Conservation (phyloP, 306 rosid species). For the Spatholobus suberectus region DNA sequence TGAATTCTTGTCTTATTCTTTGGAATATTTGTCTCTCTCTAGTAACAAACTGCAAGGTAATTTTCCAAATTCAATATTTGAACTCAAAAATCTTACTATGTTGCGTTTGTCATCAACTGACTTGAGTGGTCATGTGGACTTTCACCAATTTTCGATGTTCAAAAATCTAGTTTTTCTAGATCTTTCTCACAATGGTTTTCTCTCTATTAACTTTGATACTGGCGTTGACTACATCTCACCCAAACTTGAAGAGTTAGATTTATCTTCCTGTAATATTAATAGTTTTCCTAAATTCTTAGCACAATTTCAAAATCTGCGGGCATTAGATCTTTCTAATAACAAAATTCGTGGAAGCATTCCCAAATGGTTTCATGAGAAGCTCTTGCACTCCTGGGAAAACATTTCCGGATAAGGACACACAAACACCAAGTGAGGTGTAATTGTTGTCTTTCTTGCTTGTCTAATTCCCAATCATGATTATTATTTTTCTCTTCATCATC, state of each 20-base stretch:
- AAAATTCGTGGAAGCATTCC: conserved; percentile 26
- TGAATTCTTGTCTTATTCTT: not conserved
- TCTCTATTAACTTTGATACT: not conserved
- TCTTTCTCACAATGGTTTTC: not conserved
- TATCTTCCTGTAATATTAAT: too few species aligned
- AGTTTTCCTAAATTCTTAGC: too few species aligned
- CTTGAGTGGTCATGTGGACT: conserved; percentile 15
- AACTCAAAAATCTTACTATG: not conserved
- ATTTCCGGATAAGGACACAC: too few species aligned
- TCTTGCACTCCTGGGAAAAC: not conserved
- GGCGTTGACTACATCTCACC: not conserved
- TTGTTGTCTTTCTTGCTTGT: too few species aligned
- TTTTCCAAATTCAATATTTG: conserved; percentile 29
- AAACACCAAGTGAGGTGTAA: too few species aligned
- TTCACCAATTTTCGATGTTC: conserved; percentile 2
- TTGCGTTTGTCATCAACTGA: not conserved
- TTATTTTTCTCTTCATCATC: too few species aligned
- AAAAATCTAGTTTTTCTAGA: not conserved
- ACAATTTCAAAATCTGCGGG: too few species aligned
- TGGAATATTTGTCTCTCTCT: not conserved
- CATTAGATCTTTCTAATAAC: too few species aligned
- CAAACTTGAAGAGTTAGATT: not conserved
- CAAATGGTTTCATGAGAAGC: conserved; percentile 29
- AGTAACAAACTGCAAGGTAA: conserved; percentile 21
- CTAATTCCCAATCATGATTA: too few species aligned